phyloP scores from a whole-genome alignment of 208 protist genomes.

The Balamuthia mandrillaris region DNA sequence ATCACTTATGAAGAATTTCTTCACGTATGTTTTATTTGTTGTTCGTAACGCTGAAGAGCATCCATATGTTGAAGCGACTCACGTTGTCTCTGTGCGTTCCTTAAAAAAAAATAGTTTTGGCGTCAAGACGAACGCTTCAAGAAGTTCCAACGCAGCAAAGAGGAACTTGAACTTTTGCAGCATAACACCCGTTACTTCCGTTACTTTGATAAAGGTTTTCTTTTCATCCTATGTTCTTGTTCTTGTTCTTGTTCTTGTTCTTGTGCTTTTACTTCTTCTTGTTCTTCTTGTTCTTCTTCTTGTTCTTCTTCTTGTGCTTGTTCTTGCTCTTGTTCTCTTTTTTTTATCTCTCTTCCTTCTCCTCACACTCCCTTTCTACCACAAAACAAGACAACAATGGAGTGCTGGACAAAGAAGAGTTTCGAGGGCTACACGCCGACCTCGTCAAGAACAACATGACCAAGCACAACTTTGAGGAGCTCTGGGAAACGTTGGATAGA shows the following conservation, averaged over 20 bases:
- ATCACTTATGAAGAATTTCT: constrained; percentile 8
- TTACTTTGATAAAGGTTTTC: constrained; percentile 1
- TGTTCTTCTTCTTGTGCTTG: too few species aligned
- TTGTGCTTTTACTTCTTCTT: too few species aligned
- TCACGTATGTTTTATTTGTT: background rate
- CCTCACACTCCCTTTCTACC: too few species aligned
- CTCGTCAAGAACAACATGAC: constrained; percentile 34
- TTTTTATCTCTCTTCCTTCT: too few species aligned
- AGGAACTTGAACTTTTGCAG: background rate
- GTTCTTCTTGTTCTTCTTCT: too few species aligned
- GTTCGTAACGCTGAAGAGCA: too few species aligned
- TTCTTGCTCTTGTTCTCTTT: too few species aligned
- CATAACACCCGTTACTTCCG: background rate
- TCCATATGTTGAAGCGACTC: background rate
- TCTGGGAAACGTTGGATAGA: background rate
- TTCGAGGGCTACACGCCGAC: background rate
- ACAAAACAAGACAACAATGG: background rate
- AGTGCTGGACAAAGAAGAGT: background rate
- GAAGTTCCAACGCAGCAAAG: background rate
- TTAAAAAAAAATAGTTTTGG: constrained; percentile 15
- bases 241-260: too few species aligned
- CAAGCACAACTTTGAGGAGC: background rate
- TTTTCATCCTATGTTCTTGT: too few species aligned
- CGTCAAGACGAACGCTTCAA: background rate
- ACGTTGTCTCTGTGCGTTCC: background rate